Evolutionary conservation across 805 yeast species (phyloP).

Genomic region (Pichia exigua): DNA sequence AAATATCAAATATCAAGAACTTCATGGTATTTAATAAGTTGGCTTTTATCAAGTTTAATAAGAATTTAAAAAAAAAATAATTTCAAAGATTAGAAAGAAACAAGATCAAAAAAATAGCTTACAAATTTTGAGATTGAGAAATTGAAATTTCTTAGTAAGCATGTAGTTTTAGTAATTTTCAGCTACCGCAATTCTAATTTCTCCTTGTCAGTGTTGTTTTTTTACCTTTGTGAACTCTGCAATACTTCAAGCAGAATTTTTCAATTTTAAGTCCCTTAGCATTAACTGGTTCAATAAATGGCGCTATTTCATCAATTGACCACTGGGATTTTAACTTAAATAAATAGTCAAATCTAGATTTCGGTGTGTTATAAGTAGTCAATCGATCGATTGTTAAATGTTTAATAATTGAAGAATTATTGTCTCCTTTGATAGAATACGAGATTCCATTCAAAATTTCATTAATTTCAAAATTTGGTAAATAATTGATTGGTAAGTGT

Average conservation of each 20-base stretch:
- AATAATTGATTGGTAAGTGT: conserved; percentile 49
- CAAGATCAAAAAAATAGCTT: neutral
- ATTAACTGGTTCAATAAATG: conserved; percentile 56
- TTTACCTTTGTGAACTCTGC: conserved; percentile 37
- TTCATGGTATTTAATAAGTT: neutral
- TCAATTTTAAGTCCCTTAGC: conserved; percentile 37
- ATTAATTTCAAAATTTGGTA: conserved; percentile 47
- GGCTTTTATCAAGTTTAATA: neutral
- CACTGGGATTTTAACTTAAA: conserved; percentile 50
- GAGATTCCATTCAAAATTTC: conserved; percentile 34
- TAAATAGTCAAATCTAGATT: conserved; percentile 41
- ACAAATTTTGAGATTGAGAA: neutral
- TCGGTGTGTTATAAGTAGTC: conserved; percentile 34
- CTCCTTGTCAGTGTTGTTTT: neutral
- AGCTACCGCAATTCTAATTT: neutral
- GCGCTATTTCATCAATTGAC: conserved; percentile 54
- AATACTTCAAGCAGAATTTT: conserved; percentile 53
- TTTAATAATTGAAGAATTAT: conserved; percentile 7
- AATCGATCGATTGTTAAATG: conserved; percentile 23
- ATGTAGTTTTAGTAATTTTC: no score
- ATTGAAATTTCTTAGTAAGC: neutral
- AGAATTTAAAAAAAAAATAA: no score
- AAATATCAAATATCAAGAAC: neutral
- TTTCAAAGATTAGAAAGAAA: neutral
- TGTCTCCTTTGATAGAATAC: conserved; percentile 10